These are phyloP conservation scores for Postia placenta DNA, from an alignment of 768 basidiomycete genomes.

Conservation along the genomic window DNA sequence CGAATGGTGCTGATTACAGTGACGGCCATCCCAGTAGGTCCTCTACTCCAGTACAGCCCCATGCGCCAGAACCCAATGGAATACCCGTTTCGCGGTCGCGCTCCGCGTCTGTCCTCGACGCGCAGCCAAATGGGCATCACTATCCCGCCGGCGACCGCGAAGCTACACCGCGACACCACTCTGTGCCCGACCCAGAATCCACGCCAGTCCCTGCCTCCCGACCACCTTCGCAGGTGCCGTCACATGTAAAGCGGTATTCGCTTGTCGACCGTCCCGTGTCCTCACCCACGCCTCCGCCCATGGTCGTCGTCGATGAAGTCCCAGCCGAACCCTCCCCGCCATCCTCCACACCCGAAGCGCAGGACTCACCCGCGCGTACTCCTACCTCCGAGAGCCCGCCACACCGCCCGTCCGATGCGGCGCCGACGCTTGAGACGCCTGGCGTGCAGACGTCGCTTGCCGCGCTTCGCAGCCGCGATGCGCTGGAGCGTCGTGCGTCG, in stretches of 20 bases:
- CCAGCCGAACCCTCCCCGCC: conserved; percentile 5
- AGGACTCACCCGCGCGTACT: neutral
- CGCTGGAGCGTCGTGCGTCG: conserved; percentile 85
- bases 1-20: conserved; percentile 30
- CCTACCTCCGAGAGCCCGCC: neutral
- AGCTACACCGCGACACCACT: conserved; percentile 5
- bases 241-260: conserved; percentile 73
- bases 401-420: too few species aligned
- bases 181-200: neutral
- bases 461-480: conserved; percentile 81
- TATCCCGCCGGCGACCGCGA: conserved; percentile 8
- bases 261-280: conserved; percentile 65
- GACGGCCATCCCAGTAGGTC: neutral
- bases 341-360: conserved; percentile 2
- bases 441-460: conserved; percentile 79
- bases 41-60: conserved; percentile 4
- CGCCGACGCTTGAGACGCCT: conserved; percentile 36
- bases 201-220: conserved; percentile 3
- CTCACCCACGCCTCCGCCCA: conserved; percentile 34
- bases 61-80: conserved; percentile 1
- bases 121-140: neutral
- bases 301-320: conserved; percentile 48
- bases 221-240: conserved; percentile 32
- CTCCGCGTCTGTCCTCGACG: conserved; percentile 1
- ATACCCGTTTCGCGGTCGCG: conserved; percentile 10